Evolutionary conservation across 176 grass and related monocot species (phyloP).

Genomic region (Stipa capillata): DNA sequence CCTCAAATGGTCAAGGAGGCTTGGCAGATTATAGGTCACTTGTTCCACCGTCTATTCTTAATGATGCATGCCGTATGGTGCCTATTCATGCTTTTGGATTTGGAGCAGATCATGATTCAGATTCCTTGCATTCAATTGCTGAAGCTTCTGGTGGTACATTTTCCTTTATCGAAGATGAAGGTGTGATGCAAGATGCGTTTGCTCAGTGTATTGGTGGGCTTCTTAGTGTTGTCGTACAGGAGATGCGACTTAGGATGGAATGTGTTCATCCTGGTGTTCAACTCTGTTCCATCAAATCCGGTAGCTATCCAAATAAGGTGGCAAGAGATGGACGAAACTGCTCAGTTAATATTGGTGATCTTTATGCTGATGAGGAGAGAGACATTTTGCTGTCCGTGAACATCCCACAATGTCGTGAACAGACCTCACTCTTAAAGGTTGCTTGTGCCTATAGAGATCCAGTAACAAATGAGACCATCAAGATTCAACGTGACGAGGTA

Average conservation of each 20-base stretch:
- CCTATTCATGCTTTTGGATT: constrained; percentile 92
- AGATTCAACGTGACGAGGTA: constrained; percentile 44
- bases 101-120: constrained; percentile 75
- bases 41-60: constrained; percentile 42
- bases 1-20: constrained; percentile 41
- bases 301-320: constrained; percentile 59
- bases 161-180: constrained; percentile 94
- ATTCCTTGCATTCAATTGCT: constrained; percentile 67
- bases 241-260: constrained; percentile 51
- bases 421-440: constrained; percentile 51
- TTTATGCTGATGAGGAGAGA: constrained; percentile 95
- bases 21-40: constrained; percentile 41
- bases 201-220: constrained; percentile 97
- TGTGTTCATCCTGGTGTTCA: constrained; percentile 58
- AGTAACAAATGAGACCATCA: constrained; percentile 51
- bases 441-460: constrained; percentile 63
- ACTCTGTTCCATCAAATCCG: constrained; percentile 68
- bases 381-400: constrained; percentile 62
- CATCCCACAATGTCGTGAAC: constrained; percentile 37
- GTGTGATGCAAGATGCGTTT: constrained; percentile 93
- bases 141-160: constrained; percentile 91
- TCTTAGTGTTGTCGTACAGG: constrained; percentile 72
- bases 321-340: constrained; percentile 53
- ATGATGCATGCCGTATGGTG: constrained; percentile 27
- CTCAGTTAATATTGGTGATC: constrained; percentile 53